Percentiles rank a stretch among this genome's conserved stretches.
These are phyloP conservation scores for Ammopiptanthus mongolicus DNA, from an alignment of 306 rosid species.

Conservation along the genomic window DNA sequence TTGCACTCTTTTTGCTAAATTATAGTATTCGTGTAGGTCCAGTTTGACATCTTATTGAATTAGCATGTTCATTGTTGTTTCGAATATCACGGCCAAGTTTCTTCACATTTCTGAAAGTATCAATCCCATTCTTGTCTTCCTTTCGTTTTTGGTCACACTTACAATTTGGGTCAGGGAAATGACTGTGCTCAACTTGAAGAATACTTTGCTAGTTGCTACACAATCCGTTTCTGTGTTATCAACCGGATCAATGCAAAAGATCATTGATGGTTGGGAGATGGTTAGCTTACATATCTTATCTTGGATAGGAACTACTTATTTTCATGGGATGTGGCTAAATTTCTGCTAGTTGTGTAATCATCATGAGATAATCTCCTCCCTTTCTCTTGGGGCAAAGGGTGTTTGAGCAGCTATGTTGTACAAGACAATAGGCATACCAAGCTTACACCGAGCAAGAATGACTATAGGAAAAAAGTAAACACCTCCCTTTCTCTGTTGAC, in stretches of 20 bases:
- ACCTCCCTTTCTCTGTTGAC: background rate
- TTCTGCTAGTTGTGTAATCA: background rate
- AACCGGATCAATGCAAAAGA: background rate
- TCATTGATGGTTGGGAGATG: background rate
- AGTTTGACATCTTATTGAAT: background rate
- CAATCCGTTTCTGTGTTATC: background rate
- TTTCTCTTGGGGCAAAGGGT: background rate
- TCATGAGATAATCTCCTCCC: background rate
- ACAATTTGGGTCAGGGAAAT: background rate
- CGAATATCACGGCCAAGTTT: background rate
- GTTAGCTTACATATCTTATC: slow-evolving; percentile 2
- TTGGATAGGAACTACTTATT: background rate
- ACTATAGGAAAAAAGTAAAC: background rate
- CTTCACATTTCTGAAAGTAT: background rate
- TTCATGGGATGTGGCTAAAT: background rate
- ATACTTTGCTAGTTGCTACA: background rate
- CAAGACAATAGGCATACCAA: background rate
- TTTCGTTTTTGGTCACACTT: background rate
- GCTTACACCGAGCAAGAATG: background rate
- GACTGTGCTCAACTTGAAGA: background rate
- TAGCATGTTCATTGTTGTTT: background rate
- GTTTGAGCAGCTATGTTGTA: background rate
- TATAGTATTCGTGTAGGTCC: background rate
- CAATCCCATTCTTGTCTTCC: background rate
- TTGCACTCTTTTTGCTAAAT: slow-evolving; percentile 11